Base-by-base conservation (phyloP, 1,284 basidiomycete species). In the Naganishia albida region DNA sequence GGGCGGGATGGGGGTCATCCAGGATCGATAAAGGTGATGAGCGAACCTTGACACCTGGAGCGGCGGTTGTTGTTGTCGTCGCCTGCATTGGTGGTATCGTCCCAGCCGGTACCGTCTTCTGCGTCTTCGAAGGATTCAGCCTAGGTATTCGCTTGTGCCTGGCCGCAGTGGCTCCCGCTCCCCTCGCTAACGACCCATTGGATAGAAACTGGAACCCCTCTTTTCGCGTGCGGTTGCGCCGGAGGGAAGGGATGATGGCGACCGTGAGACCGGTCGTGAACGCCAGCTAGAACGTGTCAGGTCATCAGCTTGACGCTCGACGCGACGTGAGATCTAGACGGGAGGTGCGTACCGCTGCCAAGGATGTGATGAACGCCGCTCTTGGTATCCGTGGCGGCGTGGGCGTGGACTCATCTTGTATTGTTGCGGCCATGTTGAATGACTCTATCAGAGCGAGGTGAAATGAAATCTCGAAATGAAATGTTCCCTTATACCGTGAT, bases 191-290 rank as follows among this genome's bases (percentile, higher is more conserved):
- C 74, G 74, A 15, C 52, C 70, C 34, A 46, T 77, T 15, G 67
- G 69, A 26, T 72, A 75, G 39, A 54, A 64, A 3, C 72, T 75
- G 23, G 70, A 75, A 56, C 69, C 72, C 10, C 52, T 72, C 2
- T n/a, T 64, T 74, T 26, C 67, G 71, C 25, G 71, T 10, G 73
- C 43, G 74, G 73, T 66, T 75, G 72, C 68, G 64, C 72, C 26
- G 72, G 72, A 55, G 71, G 68, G 26, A 67, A 48, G n/a, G 70
- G 57, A 34, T 54, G 64, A 64, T 26, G 48, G 68, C 60, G 51
- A 70, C 30, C 70, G 74, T 16, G 66, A 68, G 40, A 62, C 68
- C 34, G 46, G 71, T n/a, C 68, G 74, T 23, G 68, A 72, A 53
- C 69, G 75, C 63, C 72, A 70, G 65, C 72, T 70, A 50, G 53